Evolutionary conservation across 192 early-diverging fungal genomes (phyloP), one percentile per base, ranked within the genome.

Genomic region (Backusella morwellensis): DNA sequence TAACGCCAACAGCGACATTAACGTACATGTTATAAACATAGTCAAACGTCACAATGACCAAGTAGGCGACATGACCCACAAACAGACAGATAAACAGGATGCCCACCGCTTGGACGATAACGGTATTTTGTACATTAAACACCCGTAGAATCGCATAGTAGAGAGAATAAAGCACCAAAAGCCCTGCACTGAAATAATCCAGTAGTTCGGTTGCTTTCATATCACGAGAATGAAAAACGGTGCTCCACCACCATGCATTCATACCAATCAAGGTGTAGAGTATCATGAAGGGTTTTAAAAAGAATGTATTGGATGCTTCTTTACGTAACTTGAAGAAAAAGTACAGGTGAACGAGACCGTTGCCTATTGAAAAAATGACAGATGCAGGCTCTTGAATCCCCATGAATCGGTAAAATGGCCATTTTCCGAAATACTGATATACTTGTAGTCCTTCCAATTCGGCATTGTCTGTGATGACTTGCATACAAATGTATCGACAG

Each of bases 11-110:
- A 0, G 80, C 76, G 5, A 93, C 90, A 29, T 92, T 93, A 1
- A 96, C 97, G n/a, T 84, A 77, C 90, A 98, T 98, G 82, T 99
- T 99, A 84, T 97, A 98, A 0, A 87, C 88, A 83, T 99, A 99
- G 76, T 99, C 95, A 81, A 99, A 98, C 34, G 77, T 79, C 35
- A 89, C 86, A 11, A 34, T 34, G 40, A 95, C 80, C 68, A 99
- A 80, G 68, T 98, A 97, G 26, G 88, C 87, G 34, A 93, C 84
- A 73, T 94, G 93, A 50, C 84, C 68, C 5, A 86, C 12, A 79
- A 87, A 91, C 1, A 75, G n/a, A 19, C 36, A 19, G 11, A 42
- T 56, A 35, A 70, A 71, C 29, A 75, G n/a, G 0, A 83, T 80
- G 7, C 89, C 44, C 1, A 89, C 40, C 4, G 40, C 5, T 7